Evolutionary conservation across 225 moss, liverwort and hornwort species (phyloP).

Genomic region (Lunularia cruciata): DNA sequence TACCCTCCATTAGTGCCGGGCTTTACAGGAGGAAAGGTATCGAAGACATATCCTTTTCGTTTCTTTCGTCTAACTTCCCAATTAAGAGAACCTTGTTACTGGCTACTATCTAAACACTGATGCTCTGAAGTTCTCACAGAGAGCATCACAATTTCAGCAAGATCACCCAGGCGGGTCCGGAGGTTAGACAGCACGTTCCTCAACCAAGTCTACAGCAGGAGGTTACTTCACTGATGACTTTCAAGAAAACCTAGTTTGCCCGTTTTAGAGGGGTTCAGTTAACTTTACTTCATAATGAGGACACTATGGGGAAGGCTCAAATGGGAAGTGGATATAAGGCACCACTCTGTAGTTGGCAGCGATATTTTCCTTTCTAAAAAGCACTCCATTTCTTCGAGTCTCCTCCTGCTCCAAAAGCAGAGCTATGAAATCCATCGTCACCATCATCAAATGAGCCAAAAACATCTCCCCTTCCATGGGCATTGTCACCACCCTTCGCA

Average conservation of each 20-base stretch:
- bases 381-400: conserved; percentile 78
- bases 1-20: not conserved
- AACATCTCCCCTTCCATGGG: conserved; percentile 37
- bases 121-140: not conserved
- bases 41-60: not conserved
- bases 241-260: not conserved
- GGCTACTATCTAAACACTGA: not conserved
- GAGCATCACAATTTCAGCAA: not conserved
- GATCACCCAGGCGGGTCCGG: not conserved
- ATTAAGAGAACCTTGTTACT: conserved; percentile 4
- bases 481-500: conserved; percentile 48
- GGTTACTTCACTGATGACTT: not conserved
- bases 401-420: conserved; percentile 57
- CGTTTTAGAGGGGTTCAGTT: conserved; percentile 18
- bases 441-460: conserved; percentile 75
- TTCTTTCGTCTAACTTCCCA: not conserved
- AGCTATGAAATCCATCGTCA: conserved; percentile 61
- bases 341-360: not conserved
- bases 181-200: not conserved
- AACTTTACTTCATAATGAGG: conserved; percentile 1
- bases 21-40: conserved; percentile 9
- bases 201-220: conserved; percentile 2
- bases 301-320: conserved; percentile 2
- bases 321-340: not conserved
- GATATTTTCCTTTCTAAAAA: conserved; percentile 42